Evolutionary conservation across 345 rosid species (phyloP), one percentile per base, ranked within the genome.

Genomic region (Acer negundo): DNA sequence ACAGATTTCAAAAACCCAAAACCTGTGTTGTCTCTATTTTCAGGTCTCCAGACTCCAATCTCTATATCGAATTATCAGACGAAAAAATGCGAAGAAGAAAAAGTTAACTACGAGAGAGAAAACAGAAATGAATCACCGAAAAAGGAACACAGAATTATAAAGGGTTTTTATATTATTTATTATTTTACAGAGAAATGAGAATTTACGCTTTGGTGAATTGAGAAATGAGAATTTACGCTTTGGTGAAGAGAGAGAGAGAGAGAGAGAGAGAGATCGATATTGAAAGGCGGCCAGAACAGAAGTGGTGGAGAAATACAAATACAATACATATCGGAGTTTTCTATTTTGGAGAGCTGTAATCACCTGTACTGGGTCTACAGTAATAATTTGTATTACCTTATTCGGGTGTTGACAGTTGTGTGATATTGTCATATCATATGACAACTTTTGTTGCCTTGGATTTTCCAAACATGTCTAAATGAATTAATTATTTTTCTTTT

Each of bases 1-100:
- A 66, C 42, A n/a, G 38, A 35, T 4, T 31, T 9, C 65, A 11
- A 40, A 69, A 76, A 73, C 15, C 80, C 84, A 49, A 62, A 4
- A n/a, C 59, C 64, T 63, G 2, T 44, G 31, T 19, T 6, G 40
- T 38, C 46, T 69, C 23, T 13, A 8, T 79, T 12, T 19, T 6
- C 9, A 13, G 12, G 12, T 35, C 13, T 9, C 17, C 28, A 12
- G 12, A 22, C 13, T 9, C 17, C 28, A 12, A 71, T 53, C 63
- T 35, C 35, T 19, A 4, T 16, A 6, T 42, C 23, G 23, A 61
- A 8, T 71, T 71, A 17, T 17, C 62, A 26, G 46, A 13, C 5
- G 15, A 12, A 47, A 19, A 4, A 16, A 12, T 22, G 46, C 5
- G 16, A 11, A 23, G 68, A 44, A 22, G n/a, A 53, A 24, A 10